phyloP scores from a whole-genome alignment of 352 stramenopile genomes.

The Phytophthora podocarpi region DNA sequence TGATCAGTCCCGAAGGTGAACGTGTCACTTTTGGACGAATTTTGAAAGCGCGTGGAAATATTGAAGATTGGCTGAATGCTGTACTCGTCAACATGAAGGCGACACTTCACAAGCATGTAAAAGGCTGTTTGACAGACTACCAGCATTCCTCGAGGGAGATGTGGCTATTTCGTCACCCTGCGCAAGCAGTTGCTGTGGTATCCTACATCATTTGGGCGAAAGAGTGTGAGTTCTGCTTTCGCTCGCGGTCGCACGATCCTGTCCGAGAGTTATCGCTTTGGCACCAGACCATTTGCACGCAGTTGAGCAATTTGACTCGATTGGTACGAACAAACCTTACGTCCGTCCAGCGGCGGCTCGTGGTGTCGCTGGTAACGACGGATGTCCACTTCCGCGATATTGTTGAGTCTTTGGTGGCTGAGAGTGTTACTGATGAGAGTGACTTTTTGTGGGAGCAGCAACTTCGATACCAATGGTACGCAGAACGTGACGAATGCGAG shows the following conservation, averaged over 20 bases:
- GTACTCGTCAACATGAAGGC: conserved; percentile 79
- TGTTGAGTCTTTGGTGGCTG: conserved; percentile 62
- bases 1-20: conserved; percentile 85
- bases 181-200: conserved; percentile 91
- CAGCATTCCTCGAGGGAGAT: conserved; percentile 75
- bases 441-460: conserved; percentile 84
- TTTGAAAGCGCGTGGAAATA: conserved; percentile 83
- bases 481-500: conserved; percentile 64
- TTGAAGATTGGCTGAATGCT: conserved; percentile 88
- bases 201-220: conserved; percentile 88
- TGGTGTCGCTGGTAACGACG: conserved; percentile 76
- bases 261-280: conserved; percentile 57
- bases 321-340: conserved; percentile 69
- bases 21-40: conserved; percentile 71
- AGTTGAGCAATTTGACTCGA: conserved; percentile 68
- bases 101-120: conserved; percentile 73
- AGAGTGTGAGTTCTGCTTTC: conserved; percentile 74
- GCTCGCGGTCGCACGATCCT: conserved; percentile 54
- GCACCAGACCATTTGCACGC: conserved; percentile 71
- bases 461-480: conserved; percentile 77
- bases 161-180: conserved; percentile 90
- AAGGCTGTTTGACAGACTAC: conserved; percentile 88
- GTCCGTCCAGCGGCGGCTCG: conserved; percentile 54
- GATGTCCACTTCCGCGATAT: conserved; percentile 84
- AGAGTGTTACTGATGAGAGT: conserved; percentile 47